Percentiles rank a stretch among this genome's conserved stretches.
These are phyloP conservation scores for Talaromyces verruculosus DNA, from an alignment of 2,329 filamentous ascomycete genomes.

Conservation along the genomic window DNA sequence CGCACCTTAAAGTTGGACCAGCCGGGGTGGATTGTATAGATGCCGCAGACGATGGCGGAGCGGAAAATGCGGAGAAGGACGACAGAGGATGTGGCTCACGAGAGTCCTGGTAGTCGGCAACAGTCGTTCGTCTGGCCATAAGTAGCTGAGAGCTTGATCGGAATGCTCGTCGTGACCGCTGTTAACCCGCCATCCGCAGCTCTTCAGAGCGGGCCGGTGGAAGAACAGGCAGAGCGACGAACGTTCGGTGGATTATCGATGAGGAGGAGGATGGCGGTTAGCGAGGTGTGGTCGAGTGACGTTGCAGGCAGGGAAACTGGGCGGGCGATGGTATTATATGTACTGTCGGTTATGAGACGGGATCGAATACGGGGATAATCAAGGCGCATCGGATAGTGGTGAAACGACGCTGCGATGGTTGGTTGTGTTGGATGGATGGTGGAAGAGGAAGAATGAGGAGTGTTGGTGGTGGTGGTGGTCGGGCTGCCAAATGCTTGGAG, in stretches of 20 bases:
- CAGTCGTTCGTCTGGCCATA: slow-evolving; percentile 51
- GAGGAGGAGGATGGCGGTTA: slow-evolving; percentile 14
- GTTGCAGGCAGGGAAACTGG: slow-evolving; percentile 17
- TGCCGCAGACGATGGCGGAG: slow-evolving; percentile 28
- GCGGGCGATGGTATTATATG: slow-evolving; percentile 18
- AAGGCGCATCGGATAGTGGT: slow-evolving; percentile 22
- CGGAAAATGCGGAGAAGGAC: slow-evolving; percentile 34
- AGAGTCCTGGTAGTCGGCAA: slow-evolving; percentile 45
- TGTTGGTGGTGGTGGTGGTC: slow-evolving; percentile 22
- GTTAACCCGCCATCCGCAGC: slow-evolving; percentile 47
- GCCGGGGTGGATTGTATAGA: slow-evolving; percentile 26
- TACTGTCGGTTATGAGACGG: slow-evolving; percentile 10
- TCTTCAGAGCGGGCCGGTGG: slow-evolving; percentile 26
- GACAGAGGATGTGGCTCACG: slow-evolving; percentile 41
- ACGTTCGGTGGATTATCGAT: slow-evolving; percentile 8
- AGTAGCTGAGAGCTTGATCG: slow-evolving; percentile 38
- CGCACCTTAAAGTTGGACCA: slow-evolving; percentile 40
- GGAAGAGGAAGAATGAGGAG: slow-evolving; percentile 22
- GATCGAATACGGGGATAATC: slow-evolving; percentile 17
- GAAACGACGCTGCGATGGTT: slow-evolving; percentile 13
- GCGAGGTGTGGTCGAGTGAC: slow-evolving; percentile 2
- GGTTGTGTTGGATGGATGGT: slow-evolving; percentile 9
- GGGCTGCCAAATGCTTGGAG: slow-evolving; percentile 22
- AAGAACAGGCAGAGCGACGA: slow-evolving; percentile 26
- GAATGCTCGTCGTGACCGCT: slow-evolving; percentile 36